phyloP scores from a whole-genome alignment of 1,139 yeast species.

The Taphrina pruni region DNA sequence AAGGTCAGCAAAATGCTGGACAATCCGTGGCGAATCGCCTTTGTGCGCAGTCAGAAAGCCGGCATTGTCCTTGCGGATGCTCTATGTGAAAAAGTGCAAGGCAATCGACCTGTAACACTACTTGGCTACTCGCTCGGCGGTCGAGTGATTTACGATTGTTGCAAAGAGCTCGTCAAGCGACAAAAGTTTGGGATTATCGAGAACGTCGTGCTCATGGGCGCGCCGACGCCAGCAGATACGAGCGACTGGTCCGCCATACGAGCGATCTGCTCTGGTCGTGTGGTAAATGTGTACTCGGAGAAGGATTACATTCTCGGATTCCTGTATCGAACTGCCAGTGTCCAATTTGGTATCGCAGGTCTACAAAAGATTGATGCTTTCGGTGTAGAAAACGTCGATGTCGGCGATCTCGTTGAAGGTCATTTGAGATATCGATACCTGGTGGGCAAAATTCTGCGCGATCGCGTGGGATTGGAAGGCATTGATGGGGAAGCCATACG shows the following conservation, averaged over 20 bases:
- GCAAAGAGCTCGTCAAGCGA: conserved; percentile 75
- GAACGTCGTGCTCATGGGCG: conserved; percentile 84
- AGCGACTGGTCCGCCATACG: conserved; percentile 82
- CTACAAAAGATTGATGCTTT: conserved; percentile 71
- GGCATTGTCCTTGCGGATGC: conserved; percentile 82
- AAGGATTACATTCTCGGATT: conserved; percentile 98
- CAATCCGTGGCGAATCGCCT: conserved; percentile 97
- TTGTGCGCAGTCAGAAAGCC: conserved; percentile 71
- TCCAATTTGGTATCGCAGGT: conserved; percentile 92
- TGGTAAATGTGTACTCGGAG: conserved; percentile 86
- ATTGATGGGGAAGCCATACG: conserved; percentile 28
- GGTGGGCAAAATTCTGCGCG: conserved; percentile 37
- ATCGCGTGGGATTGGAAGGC: conserved; percentile 37
- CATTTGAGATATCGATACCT: conserved; percentile 63
- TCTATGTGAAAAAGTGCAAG: conserved; percentile 80
- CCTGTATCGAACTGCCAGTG: conserved; percentile 91
- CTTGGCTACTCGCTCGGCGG: conserved; percentile 96
- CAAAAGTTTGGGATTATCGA: conserved; percentile 90
- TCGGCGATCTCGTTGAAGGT: conserved; percentile 86
- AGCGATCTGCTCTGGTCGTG: conserved; percentile 86
- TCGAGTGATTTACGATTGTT: conserved; percentile 86
- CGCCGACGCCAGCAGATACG: conserved; percentile 78
- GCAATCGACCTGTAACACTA: conserved; percentile 90
- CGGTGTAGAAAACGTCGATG: conserved; percentile 82
- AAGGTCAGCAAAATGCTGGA: conserved; percentile 88